Percentiles rank a stretch among this genome's conserved stretches.
These are phyloP conservation scores for Samsoniella hepiali DNA, from an alignment of 2,329 filamentous ascomycete species.

Conservation along the genomic window DNA sequence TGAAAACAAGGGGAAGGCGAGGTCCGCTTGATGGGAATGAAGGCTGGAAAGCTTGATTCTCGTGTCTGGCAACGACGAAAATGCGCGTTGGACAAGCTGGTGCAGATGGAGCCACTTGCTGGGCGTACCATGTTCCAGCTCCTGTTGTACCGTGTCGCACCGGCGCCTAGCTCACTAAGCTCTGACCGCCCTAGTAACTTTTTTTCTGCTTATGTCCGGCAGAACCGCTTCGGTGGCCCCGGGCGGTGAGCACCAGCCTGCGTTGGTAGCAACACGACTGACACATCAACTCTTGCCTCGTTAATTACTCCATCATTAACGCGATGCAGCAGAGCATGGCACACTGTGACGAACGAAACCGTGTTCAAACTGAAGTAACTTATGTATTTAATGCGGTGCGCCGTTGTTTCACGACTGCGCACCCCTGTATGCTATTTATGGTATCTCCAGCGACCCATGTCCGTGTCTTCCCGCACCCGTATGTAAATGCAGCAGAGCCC, in stretches of 20 bases:
- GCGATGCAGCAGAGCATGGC: not conserved
- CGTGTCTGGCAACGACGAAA: not conserved
- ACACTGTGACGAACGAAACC: not conserved
- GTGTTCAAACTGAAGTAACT: not conserved
- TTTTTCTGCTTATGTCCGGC: slow-evolving; percentile 6
- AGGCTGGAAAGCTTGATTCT: slow-evolving; percentile 12
- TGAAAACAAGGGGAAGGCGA: not conserved
- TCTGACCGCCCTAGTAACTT: slow-evolving; percentile 14
- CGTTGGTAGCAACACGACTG: not conserved
- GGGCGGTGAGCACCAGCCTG: slow-evolving; percentile 5
- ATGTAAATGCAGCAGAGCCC: slow-evolving; percentile 9
- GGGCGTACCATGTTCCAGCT: not conserved
- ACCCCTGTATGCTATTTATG: slow-evolving; percentile 4
- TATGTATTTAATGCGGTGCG: not conserved
- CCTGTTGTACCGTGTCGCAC: slow-evolving; percentile 3
- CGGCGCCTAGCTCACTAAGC: not conserved
- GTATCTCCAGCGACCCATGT: slow-evolving; percentile 5
- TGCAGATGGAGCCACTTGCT: not conserved
- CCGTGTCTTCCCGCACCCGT: not conserved
- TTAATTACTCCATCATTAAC: not conserved
- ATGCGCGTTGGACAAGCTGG: slow-evolving; percentile 8
- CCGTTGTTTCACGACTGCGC: not conserved
- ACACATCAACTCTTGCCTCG: not conserved
- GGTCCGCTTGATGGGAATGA: slow-evolving; percentile 15
- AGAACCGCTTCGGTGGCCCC: not conserved